Base-by-base conservation (phyloP, 139 green algal genomes). In the Eudorina sp. region DNA sequence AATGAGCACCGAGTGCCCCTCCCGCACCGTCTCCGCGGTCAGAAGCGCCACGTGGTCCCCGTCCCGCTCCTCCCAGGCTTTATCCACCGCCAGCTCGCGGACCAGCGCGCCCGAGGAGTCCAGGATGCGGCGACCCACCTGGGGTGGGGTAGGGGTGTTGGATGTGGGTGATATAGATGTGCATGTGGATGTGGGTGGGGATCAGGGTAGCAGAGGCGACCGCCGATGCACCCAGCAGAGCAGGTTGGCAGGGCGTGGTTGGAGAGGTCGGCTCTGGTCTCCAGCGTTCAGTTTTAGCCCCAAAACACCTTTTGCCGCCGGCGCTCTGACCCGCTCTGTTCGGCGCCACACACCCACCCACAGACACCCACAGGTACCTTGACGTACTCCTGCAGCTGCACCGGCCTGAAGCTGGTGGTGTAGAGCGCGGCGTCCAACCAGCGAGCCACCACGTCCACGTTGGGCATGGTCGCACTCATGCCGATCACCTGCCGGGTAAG, bases 381-480 rank as follows among this genome's bases (percentile, higher is more conserved):
- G 38, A 99, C 41, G 55, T 88, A 96, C 70, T 97, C 89, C 36
- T 93, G 27, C 34, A 99, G 93, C 1, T 93, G 91, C 60, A 99
- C 95, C 1, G 98, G 98, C 60, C 98, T 90, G 86, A 96, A 98
- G 43, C 94, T 70, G 25, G 97, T 99, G 53, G 92, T 43, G 88
- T 96, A 99, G 46, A 99, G 92, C 77, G 89, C 76, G 0, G 97
- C 98, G 27, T 94, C 91, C 46, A 99, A 94, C 98, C 97, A 99
- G 23, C 88, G 69, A 0, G 96, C 96, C 3, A 99, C 90, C 38
- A 87, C 91, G 38, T 93, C 91, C 19, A 96, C 94, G 76, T 99
- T 99, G 9, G 96, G 94, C 90, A 99, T 94, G 6, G 98, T 99
- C 46, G 98, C 98, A 76, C 86, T 96, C 98, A 99, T 99, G 86